Conservation (phyloP, 192 early-diverging fungal genomes). For the Backusella circina region DNA sequence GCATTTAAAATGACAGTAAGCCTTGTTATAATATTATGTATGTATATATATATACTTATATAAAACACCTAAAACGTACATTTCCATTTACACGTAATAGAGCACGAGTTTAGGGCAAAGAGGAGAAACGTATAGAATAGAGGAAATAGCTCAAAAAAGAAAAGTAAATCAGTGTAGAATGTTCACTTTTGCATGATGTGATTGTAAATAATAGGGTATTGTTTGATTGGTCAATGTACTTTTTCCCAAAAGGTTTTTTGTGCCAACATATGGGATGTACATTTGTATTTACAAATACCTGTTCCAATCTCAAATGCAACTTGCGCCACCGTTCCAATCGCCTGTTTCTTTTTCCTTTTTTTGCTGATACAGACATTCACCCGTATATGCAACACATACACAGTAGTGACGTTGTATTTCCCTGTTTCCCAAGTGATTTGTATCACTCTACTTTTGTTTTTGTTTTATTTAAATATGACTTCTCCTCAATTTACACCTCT, state of each 20-base stretch:
- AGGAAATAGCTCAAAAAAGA: background rate
- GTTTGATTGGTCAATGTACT: background rate
- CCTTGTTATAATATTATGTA: background rate
- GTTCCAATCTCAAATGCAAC: background rate
- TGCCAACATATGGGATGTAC: background rate
- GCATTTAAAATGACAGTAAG: constrained; percentile 9
- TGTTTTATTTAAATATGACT: background rate
- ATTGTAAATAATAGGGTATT: background rate
- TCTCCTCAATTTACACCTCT: background rate
- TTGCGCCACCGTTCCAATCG: background rate
- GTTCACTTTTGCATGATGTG: background rate
- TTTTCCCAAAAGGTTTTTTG: background rate
- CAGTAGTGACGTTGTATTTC: no score
- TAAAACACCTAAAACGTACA: background rate
- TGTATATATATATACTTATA: background rate
- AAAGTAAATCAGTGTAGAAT: no score
- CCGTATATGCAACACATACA: no score
- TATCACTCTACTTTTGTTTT: background rate
- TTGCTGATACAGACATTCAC: no score
- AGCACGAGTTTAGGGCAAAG: background rate
- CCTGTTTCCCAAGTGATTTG: no score
- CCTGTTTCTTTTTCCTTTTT: no score
- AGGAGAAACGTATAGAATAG: background rate
- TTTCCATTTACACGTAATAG: background rate
- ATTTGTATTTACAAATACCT: background rate